These are phyloP conservation scores for Cystobasidium sp. DNA, from an alignment of 1,284 basidiomycete species.

Conservation along the genomic window DNA sequence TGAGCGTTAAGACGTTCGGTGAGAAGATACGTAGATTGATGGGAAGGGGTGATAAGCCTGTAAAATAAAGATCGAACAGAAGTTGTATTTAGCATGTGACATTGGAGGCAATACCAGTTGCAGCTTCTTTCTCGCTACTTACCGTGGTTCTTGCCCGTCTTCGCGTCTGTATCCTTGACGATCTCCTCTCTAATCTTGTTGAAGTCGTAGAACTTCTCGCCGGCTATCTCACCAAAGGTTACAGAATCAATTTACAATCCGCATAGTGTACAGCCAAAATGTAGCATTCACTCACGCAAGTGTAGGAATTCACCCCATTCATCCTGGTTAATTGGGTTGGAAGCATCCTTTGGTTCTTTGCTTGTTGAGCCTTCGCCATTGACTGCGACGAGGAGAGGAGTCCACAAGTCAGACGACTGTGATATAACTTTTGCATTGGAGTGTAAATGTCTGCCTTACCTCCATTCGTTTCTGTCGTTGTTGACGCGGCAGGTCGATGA, in stretches of 20 bases:
- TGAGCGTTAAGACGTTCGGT: constrained; percentile 93
- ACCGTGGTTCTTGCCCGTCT: constrained; percentile 93
- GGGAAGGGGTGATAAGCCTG: constrained; percentile 88
- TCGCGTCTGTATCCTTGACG: constrained; percentile 92
- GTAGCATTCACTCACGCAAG: constrained; percentile 30
- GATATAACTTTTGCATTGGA: neutral
- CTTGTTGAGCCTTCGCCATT: constrained; percentile 33
- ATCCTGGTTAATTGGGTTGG: constrained; percentile 74
- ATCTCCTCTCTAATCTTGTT: constrained; percentile 96
- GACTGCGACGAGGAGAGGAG: constrained; percentile 11
- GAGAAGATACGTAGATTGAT: constrained; percentile 98
- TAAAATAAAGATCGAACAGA: neutral
- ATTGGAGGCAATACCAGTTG: neutral
- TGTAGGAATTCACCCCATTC: constrained; percentile 99
- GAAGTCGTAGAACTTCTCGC: constrained; percentile 97
- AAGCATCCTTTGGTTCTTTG: constrained; percentile 55
- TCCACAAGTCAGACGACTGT: neutral
- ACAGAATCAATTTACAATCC: constrained; percentile 58
- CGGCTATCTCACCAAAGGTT: constrained; percentile 63
- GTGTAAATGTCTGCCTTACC: neutral
- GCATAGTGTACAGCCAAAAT: neutral
- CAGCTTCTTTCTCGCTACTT: constrained; percentile 44
- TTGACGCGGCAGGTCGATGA: constrained; percentile 65
- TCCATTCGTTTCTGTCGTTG: constrained; percentile 45
- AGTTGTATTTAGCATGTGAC: neutral